phyloP scores from a whole-genome alignment of 208 protist genomes.

The Trichomonas vaginalis region DNA sequence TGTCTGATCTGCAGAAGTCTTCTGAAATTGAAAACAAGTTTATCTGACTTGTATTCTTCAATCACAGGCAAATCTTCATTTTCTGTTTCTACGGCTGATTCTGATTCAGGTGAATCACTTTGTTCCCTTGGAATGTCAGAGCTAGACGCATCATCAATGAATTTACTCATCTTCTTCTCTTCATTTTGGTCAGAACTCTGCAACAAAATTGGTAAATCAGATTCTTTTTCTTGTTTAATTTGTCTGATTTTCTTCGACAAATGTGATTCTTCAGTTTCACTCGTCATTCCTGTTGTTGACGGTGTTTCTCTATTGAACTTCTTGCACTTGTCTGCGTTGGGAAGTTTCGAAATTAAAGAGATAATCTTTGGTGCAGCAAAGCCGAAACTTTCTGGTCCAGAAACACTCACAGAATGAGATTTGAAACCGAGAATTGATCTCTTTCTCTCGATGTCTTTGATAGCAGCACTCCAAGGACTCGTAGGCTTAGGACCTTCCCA shows the following conservation, averaged over 20 bases:
- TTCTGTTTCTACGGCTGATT: background rate
- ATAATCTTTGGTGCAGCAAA: background rate
- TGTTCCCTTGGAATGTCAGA: background rate
- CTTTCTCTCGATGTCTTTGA: background rate
- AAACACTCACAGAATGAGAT: background rate
- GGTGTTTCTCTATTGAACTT: background rate
- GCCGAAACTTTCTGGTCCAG: background rate
- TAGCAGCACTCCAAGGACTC: background rate
- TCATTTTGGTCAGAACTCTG: background rate
- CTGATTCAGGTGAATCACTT: background rate
- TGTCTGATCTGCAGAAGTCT: background rate
- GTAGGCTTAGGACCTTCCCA: background rate
- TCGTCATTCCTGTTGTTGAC: background rate
- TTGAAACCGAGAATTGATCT: background rate
- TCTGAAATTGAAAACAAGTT: background rate
- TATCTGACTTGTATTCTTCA: background rate
- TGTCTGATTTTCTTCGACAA: background rate
- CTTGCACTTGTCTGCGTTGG: background rate
- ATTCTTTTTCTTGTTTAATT: background rate
- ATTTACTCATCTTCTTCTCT: background rate
- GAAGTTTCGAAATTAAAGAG: background rate
- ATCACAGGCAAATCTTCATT: background rate
- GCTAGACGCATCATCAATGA: no score
- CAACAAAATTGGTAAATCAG: background rate
- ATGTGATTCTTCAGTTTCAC: background rate